phyloP scores from a whole-genome alignment of 2,329 filamentous ascomycete species.

The Xylaria polymorpha region DNA sequence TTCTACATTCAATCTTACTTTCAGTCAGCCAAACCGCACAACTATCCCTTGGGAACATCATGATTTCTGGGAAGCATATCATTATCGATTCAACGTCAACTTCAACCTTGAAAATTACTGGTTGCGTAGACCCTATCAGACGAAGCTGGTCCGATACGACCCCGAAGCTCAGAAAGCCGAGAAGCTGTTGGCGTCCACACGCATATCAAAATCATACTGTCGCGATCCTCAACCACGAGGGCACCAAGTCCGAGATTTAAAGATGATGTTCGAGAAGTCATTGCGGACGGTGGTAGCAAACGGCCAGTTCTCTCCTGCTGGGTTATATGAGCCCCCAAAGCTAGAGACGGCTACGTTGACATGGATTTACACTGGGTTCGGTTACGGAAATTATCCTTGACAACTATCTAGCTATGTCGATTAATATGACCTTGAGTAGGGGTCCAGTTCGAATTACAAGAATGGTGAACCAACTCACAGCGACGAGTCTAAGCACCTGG shows the following conservation, averaged over 20 bases:
- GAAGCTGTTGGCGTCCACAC: conserved; percentile 29
- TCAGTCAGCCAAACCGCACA: conserved; percentile 38
- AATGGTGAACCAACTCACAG: background rate
- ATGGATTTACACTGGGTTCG: conserved; percentile 48
- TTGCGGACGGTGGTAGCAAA: conserved; percentile 43
- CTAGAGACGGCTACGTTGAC: conserved; percentile 50
- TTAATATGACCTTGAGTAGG: background rate
- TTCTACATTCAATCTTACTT: conserved; percentile 56
- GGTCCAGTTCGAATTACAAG: background rate
- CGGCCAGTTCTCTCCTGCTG: conserved; percentile 18
- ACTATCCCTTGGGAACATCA: conserved; percentile 50
- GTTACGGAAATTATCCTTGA: conserved; percentile 27
- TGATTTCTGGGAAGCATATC: conserved; percentile 58
- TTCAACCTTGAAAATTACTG: conserved; percentile 58
- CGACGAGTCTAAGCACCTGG: background rate
- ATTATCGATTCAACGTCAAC: conserved; percentile 61
- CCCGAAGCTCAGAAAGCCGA: conserved; percentile 43
- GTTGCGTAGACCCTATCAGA: conserved; percentile 56
- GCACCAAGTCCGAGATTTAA: conserved; percentile 48
- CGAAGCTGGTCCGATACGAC: conserved; percentile 46
- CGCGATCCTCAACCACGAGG: conserved; percentile 47
- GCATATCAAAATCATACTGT: conserved; percentile 44
- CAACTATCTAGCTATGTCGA: background rate
- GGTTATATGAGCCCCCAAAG: conserved; percentile 41
- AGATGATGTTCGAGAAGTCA: conserved; percentile 48